A percentile compares a stretch with the other conserved stretches of the same genome.
Conservation (phyloP, 2,329 filamentous ascomycete species). For the Neopestalotiopsis rosae region DNA sequence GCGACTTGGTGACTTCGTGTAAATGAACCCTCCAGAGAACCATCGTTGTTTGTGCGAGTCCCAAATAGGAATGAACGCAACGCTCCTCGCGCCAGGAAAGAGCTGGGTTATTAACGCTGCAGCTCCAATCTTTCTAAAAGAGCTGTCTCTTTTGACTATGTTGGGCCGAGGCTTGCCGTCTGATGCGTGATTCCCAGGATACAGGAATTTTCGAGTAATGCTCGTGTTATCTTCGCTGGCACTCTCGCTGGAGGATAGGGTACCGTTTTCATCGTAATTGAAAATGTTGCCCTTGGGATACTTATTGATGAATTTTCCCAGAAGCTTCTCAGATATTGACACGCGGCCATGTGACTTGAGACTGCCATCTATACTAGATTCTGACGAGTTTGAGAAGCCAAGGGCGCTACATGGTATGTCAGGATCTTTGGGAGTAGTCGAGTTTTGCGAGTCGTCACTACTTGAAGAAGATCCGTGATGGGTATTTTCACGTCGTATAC, state of each 20-base stretch:
- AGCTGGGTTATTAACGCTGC: constrained; percentile 21
- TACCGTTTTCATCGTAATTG: constrained; percentile 46
- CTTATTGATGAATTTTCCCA: constrained; percentile 46
- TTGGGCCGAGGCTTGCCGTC: no score
- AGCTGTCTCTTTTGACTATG: background rate
- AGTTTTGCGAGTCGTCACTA: background rate
- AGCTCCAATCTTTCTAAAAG: background rate
- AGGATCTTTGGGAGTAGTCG: constrained; percentile 24
- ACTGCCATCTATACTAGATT: constrained; percentile 37
- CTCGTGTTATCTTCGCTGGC: constrained; percentile 3
- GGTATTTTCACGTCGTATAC: background rate
- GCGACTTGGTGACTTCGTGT: constrained; percentile 48
- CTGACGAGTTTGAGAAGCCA: constrained; percentile 42
- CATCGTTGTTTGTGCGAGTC: constrained; percentile 50
- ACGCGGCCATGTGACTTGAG: constrained; percentile 19
- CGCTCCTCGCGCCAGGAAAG: constrained; percentile 50
- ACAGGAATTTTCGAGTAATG: no score
- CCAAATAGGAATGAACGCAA: constrained; percentile 55
- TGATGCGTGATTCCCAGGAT: background rate
- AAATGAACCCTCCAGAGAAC: constrained; percentile 55
- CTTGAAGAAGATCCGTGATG: background rate
- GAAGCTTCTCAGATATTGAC: constrained; percentile 42
- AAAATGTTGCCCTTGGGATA: constrained; percentile 54
- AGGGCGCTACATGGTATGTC: constrained; percentile 37
- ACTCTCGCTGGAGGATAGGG: constrained; percentile 37